Conservation (phyloP, 2,329 filamentous ascomycete genomes). For the Phaeosphaeriaceae sp. region DNA sequence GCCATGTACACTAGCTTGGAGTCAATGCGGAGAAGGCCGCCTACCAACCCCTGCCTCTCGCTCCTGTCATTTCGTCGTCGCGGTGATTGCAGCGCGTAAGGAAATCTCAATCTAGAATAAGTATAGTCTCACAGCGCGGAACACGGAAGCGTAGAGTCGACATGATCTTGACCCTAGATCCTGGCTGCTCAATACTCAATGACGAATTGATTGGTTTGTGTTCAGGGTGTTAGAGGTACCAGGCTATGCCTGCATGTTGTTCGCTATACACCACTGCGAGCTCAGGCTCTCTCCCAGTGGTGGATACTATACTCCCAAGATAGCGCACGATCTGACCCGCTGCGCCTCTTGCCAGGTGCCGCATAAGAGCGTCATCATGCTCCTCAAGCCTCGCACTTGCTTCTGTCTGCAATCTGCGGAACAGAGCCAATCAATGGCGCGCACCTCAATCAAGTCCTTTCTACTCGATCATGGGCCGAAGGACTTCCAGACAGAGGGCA, state of each 20-base stretch:
- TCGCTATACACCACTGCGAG: constrained; percentile 8
- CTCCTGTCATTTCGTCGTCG: constrained; percentile 12
- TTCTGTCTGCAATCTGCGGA: no score
- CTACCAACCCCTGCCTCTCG: background rate
- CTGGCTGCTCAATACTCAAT: constrained; percentile 12
- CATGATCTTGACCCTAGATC: constrained; percentile 3
- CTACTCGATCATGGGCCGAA: no score
- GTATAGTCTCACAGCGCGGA: constrained; percentile 10
- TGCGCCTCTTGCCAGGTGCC: no score
- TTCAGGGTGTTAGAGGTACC: constrained; percentile 1
- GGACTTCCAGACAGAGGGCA: no score
- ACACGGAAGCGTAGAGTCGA: constrained; percentile 6
- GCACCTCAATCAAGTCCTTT: no score
- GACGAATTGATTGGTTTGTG: constrained; percentile 3
- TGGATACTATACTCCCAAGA: constrained; percentile 1
- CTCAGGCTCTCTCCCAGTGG: background rate
- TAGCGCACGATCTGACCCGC: no score
- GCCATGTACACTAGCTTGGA: constrained; percentile 1
- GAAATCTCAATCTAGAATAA: background rate
- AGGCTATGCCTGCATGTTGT: constrained; percentile 5
- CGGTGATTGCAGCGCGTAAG: background rate
- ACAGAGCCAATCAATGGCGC: no score
- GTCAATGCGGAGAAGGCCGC: constrained; percentile 3
- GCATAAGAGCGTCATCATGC: no score
- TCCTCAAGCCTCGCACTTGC: no score